Evolutionary conservation across 1,284 basidiomycete species (phyloP).

Genomic region (Malassezia nana): DNA sequence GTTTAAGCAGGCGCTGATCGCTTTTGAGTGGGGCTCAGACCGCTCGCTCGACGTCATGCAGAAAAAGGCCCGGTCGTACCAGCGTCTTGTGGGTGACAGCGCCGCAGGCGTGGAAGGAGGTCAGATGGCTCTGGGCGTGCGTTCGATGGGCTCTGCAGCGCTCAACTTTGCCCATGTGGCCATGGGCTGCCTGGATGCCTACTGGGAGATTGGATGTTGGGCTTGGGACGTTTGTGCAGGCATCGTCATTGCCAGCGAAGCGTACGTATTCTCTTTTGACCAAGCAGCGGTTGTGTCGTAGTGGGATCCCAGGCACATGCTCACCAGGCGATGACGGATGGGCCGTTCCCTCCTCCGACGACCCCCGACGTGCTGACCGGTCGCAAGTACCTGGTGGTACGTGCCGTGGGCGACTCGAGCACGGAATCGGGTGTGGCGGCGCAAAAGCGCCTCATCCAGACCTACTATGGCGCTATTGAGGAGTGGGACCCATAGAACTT

Average conservation of each 20-base stretch:
- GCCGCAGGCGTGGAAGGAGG: constrained; percentile 58
- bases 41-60: constrained; percentile 53
- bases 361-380: constrained; percentile 65
- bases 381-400: constrained; percentile 73
- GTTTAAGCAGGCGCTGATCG: constrained; percentile 71
- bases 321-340: constrained; percentile 38
- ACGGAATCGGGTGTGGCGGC: constrained; percentile 60
- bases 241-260: constrained; percentile 82
- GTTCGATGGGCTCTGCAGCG: constrained; percentile 37
- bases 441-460: constrained; percentile 68
- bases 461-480: constrained; percentile 72
- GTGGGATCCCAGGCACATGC: constrained; percentile 28
- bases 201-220: constrained; percentile 48
- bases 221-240: constrained; percentile 59
- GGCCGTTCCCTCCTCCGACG: constrained; percentile 50
- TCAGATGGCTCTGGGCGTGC: constrained; percentile 60
- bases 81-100: constrained; percentile 66
- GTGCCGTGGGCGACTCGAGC: constrained; percentile 49
- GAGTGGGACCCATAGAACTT: constrained; percentile 55
- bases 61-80: constrained; percentile 64
- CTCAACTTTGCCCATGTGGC: constrained; percentile 41
- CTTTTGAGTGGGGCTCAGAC: constrained; percentile 86
- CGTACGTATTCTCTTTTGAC: constrained; percentile 55
- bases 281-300: constrained; percentile 23
- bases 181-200: constrained; percentile 35